Evolutionary conservation across 164 flowering plant species (phyloP).

Genomic region (Vitis rupestris): DNA sequence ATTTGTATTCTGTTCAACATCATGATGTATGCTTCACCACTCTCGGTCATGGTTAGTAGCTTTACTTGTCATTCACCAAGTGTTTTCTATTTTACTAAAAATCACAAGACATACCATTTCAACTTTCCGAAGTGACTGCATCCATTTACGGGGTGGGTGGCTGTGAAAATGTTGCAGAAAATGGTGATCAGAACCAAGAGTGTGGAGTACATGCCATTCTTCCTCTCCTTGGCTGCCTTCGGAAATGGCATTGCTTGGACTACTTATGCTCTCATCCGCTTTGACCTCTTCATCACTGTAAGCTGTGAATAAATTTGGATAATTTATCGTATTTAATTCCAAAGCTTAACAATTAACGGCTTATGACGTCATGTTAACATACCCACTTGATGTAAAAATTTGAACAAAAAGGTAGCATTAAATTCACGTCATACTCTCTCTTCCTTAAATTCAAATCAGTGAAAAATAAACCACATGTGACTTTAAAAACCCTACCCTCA

Average conservation of each 20-base stretch:
- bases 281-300: constrained; percentile 65
- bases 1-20: constrained; percentile 45
- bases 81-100: not conserved
- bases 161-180: constrained; percentile 38
- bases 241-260: constrained; percentile 66
- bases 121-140: no score
- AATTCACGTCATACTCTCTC: no score
- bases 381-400: no score
- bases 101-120: no score
- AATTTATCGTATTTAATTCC: no score
- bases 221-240: constrained; percentile 55
- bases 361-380: no score
- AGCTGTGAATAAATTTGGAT: not conserved
- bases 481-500: no score
- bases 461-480: no score
- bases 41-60: constrained; percentile 62
- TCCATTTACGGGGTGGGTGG: no score
- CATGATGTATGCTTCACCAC: constrained; percentile 72
- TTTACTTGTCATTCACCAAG: not conserved
- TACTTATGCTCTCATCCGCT: constrained; percentile 58
- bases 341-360: no score
- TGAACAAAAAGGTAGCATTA: no score
- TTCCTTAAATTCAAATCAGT: no score
- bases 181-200: constrained; percentile 69
- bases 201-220: constrained; percentile 80